Conservation (phyloP, 306 rosid genomes). For the Cucurbita argyrosperma region DNA sequence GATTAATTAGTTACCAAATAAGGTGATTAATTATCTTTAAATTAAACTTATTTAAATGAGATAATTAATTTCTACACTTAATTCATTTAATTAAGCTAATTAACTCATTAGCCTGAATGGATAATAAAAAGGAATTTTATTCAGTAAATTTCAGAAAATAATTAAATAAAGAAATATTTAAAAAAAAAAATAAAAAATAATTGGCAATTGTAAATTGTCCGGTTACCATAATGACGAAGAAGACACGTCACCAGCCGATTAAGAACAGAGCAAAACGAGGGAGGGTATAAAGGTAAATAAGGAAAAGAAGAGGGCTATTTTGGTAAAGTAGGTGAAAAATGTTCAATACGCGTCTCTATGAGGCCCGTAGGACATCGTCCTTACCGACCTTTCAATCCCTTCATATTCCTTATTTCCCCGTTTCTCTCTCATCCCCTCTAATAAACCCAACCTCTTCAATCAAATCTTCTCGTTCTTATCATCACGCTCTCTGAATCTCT, state of each 20-base stretch:
- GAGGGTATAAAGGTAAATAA: not conserved
- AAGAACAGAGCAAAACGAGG: not conserved
- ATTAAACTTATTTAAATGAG: too few relatives aligned
- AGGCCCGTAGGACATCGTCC: constrained; percentile 62
- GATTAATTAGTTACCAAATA: too few relatives aligned
- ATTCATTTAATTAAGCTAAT: too few relatives aligned
- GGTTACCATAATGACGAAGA: not conserved
- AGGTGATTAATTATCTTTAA: too few relatives aligned
- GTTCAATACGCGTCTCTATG: constrained; percentile 63
- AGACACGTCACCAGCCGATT: constrained; percentile 20
- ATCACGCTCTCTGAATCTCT: constrained; percentile 7
- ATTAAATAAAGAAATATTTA: too few relatives aligned
- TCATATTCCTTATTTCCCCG: constrained; percentile 21
- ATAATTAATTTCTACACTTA: too few relatives aligned
- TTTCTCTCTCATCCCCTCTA: constrained; percentile 2
- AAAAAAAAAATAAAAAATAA: too few relatives aligned
- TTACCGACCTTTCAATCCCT: constrained; percentile 50
- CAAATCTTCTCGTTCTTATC: not conserved
- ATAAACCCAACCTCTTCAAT: not conserved
- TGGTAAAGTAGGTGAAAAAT: constrained; percentile 23
- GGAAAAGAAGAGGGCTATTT: constrained; percentile 18
- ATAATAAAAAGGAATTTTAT: too few relatives aligned
- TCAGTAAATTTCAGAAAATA: too few relatives aligned
- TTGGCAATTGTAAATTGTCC: not conserved
- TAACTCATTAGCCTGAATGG: too few relatives aligned